Conservation (phyloP, 768 basidiomycete genomes). For the Russula griseocarnosa region DNA sequence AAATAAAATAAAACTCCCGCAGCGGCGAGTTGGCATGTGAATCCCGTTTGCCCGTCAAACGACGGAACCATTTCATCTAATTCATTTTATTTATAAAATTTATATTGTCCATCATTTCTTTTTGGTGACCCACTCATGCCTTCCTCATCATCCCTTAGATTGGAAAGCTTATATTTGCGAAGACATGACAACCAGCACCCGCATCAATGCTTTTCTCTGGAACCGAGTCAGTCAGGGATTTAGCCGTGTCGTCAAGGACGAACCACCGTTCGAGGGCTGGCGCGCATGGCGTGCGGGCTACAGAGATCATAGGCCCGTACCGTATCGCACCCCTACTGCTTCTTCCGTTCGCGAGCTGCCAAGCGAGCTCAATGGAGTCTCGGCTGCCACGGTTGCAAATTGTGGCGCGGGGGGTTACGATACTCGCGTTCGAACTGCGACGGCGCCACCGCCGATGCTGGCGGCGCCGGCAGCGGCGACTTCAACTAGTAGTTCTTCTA, state of each 20-base stretch:
- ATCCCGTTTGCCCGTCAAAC: background rate
- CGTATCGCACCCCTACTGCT: background rate
- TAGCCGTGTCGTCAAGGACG: constrained; percentile 3
- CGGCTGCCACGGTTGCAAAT: background rate
- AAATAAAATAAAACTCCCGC: background rate
- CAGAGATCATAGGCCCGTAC: background rate
- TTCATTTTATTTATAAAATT: background rate
- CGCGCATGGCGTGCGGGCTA: constrained; percentile 17
- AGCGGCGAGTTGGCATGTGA: background rate
- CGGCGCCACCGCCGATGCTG: background rate
- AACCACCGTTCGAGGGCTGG: constrained; percentile 8
- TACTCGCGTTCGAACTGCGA: background rate
- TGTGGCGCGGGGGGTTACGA: no score
- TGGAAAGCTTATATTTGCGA: constrained; percentile 4
- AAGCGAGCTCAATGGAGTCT: background rate
- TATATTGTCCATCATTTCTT: background rate
- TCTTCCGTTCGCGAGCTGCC: background rate
- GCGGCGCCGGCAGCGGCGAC: background rate
- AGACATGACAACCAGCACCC: background rate
- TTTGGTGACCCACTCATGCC: background rate
- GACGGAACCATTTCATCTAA: background rate
- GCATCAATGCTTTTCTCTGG: constrained; percentile 22
- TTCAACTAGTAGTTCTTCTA: no score
- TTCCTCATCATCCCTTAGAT: background rate
- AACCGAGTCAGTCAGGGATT: constrained; percentile 22